phyloP scores from a whole-genome alignment of 257 asterid species.

The Plectranthus barbatus region DNA sequence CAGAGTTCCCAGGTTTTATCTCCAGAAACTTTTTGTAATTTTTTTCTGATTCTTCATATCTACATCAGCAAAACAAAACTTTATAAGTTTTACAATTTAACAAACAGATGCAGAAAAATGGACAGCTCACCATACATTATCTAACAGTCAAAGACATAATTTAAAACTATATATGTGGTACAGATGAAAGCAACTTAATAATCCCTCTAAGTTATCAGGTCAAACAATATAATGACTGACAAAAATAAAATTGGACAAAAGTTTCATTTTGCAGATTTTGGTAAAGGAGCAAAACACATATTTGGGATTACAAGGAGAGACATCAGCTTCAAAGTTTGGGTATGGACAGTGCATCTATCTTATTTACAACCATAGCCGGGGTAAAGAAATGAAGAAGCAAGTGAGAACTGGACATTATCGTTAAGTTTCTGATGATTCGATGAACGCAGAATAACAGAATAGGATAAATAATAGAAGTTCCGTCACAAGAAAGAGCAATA shows the following conservation, averaged over 20 bases:
- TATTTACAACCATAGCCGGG: background rate
- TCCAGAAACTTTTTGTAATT: slow-evolving; percentile 71
- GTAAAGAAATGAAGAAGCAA: background rate
- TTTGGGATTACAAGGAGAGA: background rate
- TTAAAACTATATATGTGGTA: background rate
- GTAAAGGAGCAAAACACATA: background rate
- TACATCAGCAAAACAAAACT: slow-evolving; percentile 57
- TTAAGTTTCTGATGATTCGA: background rate
- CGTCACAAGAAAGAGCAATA: background rate
- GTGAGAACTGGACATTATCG: background rate
- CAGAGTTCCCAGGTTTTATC: slow-evolving; percentile 65
- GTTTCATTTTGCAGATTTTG: background rate
- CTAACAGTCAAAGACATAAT: background rate
- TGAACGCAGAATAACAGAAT: background rate
- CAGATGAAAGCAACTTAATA: background rate
- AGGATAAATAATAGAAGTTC: background rate
- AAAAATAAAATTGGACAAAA: background rate
- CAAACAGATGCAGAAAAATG: slow-evolving; percentile 19
- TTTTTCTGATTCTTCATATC: slow-evolving; percentile 78
- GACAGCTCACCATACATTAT: background rate
- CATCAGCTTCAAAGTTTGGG: background rate
- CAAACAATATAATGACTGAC: background rate
- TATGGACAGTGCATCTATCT: background rate
- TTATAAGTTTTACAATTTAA: slow-evolving; percentile 22
- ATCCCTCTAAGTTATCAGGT: background rate